phyloP scores from a whole-genome alignment of 371 early-diverging fungal genomes.

The Mortierella sp. region DNA sequence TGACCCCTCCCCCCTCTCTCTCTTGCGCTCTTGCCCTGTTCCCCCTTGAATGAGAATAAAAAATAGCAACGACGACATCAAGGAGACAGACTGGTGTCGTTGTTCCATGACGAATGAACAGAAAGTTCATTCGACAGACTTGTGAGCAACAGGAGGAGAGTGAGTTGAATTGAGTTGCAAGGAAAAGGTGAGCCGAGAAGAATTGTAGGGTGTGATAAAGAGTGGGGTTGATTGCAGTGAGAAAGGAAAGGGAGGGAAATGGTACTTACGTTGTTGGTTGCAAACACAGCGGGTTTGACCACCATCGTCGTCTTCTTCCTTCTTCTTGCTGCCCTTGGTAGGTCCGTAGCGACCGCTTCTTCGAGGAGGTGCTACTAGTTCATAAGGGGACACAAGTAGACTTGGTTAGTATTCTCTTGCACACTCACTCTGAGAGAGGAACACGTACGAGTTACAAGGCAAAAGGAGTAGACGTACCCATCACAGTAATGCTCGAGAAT shows the following conservation, averaged over 20 bases:
- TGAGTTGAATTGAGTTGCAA: background rate
- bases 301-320: conserved; percentile 68
- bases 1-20: background rate
- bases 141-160: background rate
- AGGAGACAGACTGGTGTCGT: background rate
- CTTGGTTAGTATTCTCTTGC: background rate
- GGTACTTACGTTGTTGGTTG: conserved; percentile 76
- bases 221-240: background rate
- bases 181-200: too few species aligned
- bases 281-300: conserved; percentile 90
- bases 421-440: background rate
- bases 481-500: conserved; percentile 1
- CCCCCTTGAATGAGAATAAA: background rate
- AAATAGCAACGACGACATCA: background rate
- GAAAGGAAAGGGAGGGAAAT: background rate
- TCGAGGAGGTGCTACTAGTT: conserved; percentile 39
- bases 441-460: background rate
- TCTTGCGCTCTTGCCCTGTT: background rate
- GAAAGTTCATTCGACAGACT: background rate
- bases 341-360: conserved; percentile 52
- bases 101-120: background rate
- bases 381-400: background rate
- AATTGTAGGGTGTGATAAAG: background rate
- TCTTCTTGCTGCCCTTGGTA: conserved; percentile 32
- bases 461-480: background rate